A percentile compares a stretch with the other conserved stretches of the same genome.
These are phyloP conservation scores for Saccharomycopsis lassenensis DNA, from an alignment of 805 yeast species.

Conservation along the genomic window DNA sequence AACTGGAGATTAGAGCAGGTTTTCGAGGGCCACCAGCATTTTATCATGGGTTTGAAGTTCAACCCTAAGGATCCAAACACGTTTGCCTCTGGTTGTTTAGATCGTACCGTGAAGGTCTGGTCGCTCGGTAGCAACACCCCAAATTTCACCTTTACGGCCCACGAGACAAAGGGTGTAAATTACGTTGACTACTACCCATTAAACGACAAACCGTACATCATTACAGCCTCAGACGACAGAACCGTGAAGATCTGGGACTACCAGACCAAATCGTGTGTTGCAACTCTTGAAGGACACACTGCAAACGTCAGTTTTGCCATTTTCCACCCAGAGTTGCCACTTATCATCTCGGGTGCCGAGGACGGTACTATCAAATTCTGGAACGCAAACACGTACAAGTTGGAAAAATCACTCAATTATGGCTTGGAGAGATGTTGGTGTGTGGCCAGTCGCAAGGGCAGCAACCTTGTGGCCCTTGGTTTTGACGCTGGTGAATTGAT, in stretches of 20 bases:
- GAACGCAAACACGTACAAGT: conserved; percentile 89
- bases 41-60: conserved; percentile 87
- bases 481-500: conserved; percentile 92
- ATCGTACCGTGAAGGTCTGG: conserved; percentile 96
- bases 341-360: conserved; percentile 92
- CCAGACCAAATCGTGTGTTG: conserved; percentile 92
- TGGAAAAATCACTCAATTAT: conserved; percentile 83
- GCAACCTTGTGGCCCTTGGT: conserved; percentile 81
- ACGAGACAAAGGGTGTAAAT: conserved; percentile 88
- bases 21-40: conserved; percentile 93
- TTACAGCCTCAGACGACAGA: conserved; percentile 85
- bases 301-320: conserved; percentile 94
- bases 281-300: conserved; percentile 87
- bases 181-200: conserved; percentile 95
- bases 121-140: conserved; percentile 79
- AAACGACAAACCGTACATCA: conserved; percentile 91
- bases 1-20: conserved; percentile 84
- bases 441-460: conserved; percentile 51
- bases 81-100: conserved; percentile 94
- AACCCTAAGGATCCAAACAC: conserved; percentile 97
- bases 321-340: conserved; percentile 95
- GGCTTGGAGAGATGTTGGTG: conserved; percentile 98
- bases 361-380: conserved; percentile 91
- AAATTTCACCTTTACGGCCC: conserved; percentile 85
- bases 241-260: conserved; percentile 92